Percentiles rank a stretch among this genome's conserved stretches.
Evolutionary conservation across 164 flowering plant species (phyloP).

Genomic region (Saururus chinensis): DNA sequence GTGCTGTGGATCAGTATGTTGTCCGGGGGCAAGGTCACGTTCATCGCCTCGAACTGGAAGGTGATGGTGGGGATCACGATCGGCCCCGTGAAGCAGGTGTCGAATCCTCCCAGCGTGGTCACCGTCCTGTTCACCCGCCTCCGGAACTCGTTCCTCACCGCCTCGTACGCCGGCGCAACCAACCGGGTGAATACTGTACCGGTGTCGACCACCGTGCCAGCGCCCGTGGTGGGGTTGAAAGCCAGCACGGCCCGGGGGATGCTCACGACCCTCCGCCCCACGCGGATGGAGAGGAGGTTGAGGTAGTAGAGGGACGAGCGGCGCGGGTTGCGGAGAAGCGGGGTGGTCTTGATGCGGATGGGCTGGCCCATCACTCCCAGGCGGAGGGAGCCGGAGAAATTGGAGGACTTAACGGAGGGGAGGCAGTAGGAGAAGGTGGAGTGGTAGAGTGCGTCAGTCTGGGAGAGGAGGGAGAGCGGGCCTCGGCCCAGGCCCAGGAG

Average conservation of each 20-base stretch:
- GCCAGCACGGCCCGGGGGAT: conserved; percentile 58
- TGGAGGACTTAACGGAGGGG: conserved; percentile 61
- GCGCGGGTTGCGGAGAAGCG: conserved; percentile 64
- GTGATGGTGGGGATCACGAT: conserved; percentile 47
- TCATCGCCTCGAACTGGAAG: conserved; percentile 53
- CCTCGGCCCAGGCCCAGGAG: conserved; percentile 88
- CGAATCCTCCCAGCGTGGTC: conserved; percentile 69
- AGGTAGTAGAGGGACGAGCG: conserved; percentile 81
- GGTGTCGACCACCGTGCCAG: conserved; percentile 86
- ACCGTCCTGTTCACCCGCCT: conserved; percentile 30
- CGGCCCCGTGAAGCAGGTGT: conserved; percentile 59
- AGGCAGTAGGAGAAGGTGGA: conserved; percentile 92
- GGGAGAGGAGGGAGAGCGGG: conserved; percentile 60
- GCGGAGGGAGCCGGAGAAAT: conserved; percentile 67
- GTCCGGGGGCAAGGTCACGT: conserved; percentile 54
- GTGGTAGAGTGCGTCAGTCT: conserved; percentile 48
- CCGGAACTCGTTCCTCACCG: conserved; percentile 55
- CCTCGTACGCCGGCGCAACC: conserved; percentile 47
- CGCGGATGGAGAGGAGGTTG: conserved; percentile 46
- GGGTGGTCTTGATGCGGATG: conserved; percentile 56
- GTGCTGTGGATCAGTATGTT: conserved; percentile 65
- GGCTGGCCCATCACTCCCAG: conserved; percentile 80
- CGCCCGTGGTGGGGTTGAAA: conserved; percentile 70
- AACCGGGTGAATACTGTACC: conserved; percentile 50
- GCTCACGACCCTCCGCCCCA: conserved; percentile 46